Evolutionary conservation across 805 yeast species (phyloP), one percentile per base, ranked within the genome.

Genomic region (Metschnikowia santaceciliae): DNA sequence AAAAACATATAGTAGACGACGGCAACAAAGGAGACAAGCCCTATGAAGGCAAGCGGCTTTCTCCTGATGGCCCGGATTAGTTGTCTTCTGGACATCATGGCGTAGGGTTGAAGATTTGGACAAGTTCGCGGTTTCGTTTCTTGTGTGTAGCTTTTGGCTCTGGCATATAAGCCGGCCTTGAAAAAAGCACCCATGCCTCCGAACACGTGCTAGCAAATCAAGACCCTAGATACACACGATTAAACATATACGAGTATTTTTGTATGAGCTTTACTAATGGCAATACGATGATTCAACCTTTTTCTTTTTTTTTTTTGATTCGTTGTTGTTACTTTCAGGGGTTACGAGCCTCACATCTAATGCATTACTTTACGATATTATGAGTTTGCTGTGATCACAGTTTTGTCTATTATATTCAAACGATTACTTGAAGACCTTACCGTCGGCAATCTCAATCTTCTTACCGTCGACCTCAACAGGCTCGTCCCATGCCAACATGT

Each of bases 401-500:
- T n/a, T 13, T 19, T 37, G 15, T 37, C 11, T 22, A 30, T 17
- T 11, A n/a, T 15, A 17, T 15, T 42, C 20, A 19, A 42, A 20
- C 15, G 38, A 6, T 76, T 85, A 91, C 83, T 92, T 92, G 79
- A 90, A 85, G 62, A 92, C 97, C 82, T 92, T 91, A 78, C 99
- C 99, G 74, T 92, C 99, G 60, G 86, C 96, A 65, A 92, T 87
- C 78, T 88, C 96, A 70, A 79, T 85, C 69, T 77, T 69, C 76
- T 82, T 86, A 69, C 96, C 97, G 69, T 85, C 76, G 68, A 86
- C 79, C 51, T 72, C 72, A 61, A 90, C 82, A 61, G 98, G 98
- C 79, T 90, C 83, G 74, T 92, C 99, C 98, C 98, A 92, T 63
- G 97, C 96, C 86, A 96, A 89, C 85, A 90, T 79, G 83, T 90